Percentiles rank a stretch among this genome's conserved stretches.
Conservation (phyloP, 495 filamentous ascomycete genomes). For the Niebla homalea region DNA sequence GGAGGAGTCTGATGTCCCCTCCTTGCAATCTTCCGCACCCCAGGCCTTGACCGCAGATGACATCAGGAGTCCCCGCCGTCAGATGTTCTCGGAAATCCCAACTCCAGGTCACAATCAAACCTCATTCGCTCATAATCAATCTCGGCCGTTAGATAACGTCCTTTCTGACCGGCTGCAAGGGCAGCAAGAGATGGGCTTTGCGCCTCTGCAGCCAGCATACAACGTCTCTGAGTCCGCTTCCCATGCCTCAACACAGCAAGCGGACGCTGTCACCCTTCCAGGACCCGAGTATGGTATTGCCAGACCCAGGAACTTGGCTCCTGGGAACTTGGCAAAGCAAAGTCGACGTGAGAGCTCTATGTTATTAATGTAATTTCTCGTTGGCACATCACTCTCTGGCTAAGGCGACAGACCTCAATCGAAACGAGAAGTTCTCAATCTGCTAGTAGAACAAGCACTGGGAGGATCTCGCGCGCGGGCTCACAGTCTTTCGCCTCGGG, state of each 20-base stretch:
- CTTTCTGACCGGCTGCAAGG: slow-evolving; percentile 17
- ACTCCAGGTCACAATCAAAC: slow-evolving; percentile 52
- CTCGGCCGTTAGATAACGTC: slow-evolving; percentile 13
- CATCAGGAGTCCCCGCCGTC: slow-evolving; percentile 50
- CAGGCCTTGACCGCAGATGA: slow-evolving; percentile 41
- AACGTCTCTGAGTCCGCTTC: slow-evolving; percentile 21
- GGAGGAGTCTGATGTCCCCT: slow-evolving; percentile 34
- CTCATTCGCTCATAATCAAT: slow-evolving; percentile 29
- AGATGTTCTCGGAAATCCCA: slow-evolving; percentile 58
- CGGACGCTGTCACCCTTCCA: slow-evolving; percentile 12
- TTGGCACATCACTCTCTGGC: no score
- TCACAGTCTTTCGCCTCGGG: no score
- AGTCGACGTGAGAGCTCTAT: slow-evolving; percentile 48
- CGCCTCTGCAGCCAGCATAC: slow-evolving; percentile 49
- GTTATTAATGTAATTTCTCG: slow-evolving; percentile 30
- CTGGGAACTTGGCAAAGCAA: slow-evolving; percentile 30
- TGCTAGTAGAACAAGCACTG: no score
- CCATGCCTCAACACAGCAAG: slow-evolving; percentile 5
- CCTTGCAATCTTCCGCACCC: slow-evolving; percentile 33
- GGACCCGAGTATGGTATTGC: slow-evolving; percentile 26
- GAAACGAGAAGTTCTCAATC: no score
- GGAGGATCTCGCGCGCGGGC: no score
- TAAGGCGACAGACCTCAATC: no score
- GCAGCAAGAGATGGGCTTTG: slow-evolving; percentile 44
- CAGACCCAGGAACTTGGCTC: slow-evolving; percentile 29